A percentile compares a stretch with the other conserved stretches of the same genome.
These are phyloP conservation scores for Alnus rubra DNA, from an alignment of 306 rosid genomes.

Conservation along the genomic window DNA sequence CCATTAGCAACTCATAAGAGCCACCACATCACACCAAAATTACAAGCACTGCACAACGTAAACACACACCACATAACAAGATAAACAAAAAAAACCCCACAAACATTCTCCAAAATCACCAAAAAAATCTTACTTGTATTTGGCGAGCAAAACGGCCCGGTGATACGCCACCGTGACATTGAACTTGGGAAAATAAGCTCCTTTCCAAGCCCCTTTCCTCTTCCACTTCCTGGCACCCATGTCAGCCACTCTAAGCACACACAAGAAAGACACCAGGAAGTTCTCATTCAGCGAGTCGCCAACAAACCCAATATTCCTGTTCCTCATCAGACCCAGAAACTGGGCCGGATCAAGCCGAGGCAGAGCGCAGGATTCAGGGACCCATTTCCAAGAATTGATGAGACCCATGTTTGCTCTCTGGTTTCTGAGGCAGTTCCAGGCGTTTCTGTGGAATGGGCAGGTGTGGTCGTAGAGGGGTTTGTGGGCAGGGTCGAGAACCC, in stretches of 20 bases:
- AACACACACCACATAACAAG: neutral
- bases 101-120: neutral
- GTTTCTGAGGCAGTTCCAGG: constrained; percentile 90
- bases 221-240: constrained; percentile 77
- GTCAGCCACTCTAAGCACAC: constrained; percentile 73
- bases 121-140: constrained; percentile 53
- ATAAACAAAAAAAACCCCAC: neutral
- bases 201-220: constrained; percentile 87
- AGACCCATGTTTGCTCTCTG: constrained; percentile 58
- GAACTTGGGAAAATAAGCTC: constrained; percentile 81
- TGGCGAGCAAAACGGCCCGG: constrained; percentile 86
- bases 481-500: constrained; percentile 64
- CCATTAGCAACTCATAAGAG: neutral
- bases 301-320: constrained; percentile 72
- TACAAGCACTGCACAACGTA: neutral
- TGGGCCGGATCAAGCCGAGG: constrained; percentile 61
- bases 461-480: constrained; percentile 68
- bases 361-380: constrained; percentile 58
- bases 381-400: constrained; percentile 86
- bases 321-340: constrained; percentile 63
- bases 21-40: neutral
- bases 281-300: constrained; percentile 92
- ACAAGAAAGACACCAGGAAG: constrained; percentile 69
- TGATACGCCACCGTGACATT: constrained; percentile 82
- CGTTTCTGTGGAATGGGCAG: constrained; percentile 84